Base-by-base conservation (phyloP, 2,329 filamentous ascomycete species). In the Aspergillus fischeri region DNA sequence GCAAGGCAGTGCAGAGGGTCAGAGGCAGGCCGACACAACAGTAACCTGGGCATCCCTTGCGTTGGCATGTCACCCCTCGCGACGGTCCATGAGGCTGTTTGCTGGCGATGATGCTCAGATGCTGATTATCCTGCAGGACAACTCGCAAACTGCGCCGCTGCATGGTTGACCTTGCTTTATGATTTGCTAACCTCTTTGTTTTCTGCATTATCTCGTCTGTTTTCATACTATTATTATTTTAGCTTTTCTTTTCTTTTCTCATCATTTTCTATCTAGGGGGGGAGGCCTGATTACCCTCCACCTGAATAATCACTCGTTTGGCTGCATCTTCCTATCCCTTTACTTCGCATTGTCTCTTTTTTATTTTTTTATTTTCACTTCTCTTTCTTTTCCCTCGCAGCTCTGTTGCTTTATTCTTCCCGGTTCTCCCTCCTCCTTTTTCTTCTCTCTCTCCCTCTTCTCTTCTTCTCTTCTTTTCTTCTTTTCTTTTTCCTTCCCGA, bases 41-140 rank as follows among this genome's bases (percentile, higher is more conserved):
- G 41, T 44, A 50, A 35, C 25, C 14, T 49, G 48, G 28, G 35
- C 55, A 64, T 62, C 63, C 63, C 63, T 65, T 65, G 60, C 63
- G 60, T 63, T 53, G 49, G 47, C 55, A 61, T 63, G 61, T 63
- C 58, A 64, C 60, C 53, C 32, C 52, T 56, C 44, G 25, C 28
- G 6, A 35, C 25, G 17, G 51, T 53, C 57, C 56, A 63, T 62
- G 60, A 62, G 60, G 61, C 59, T 63, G 58, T 62, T 55, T 51
- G 49, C 42, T 56, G 38, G 41, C 38, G 32, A 58, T 50, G 53
- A 59, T 55, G 53, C 54, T 42, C 55, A 47, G 56, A 47, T 52
- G 55, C 54, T 47, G 56, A 49, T 52, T 53, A 61, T 55, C 61
- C 54, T 60, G 60, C 55, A 55, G 47, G 52, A 54, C 52, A 56